Evolutionary conservation across 225 moss, liverwort and hornwort genomes (phyloP).

Genomic region (Pleurozium schreberi): DNA sequence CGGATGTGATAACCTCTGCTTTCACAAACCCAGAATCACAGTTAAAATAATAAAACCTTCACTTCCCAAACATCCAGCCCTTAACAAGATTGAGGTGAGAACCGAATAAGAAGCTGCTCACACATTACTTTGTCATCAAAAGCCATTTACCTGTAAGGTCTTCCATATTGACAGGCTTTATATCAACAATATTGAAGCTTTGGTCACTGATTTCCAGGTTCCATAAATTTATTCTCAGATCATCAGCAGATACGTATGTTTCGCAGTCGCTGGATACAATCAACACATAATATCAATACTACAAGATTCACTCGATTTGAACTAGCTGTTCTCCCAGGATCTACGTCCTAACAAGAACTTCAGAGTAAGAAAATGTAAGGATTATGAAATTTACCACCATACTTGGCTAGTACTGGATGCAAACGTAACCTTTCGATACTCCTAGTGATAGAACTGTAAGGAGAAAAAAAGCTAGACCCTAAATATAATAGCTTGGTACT

Average conservation of each 20-base stretch:
- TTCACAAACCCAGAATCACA: not conserved
- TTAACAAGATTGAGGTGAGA: not conserved
- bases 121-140: not conserved
- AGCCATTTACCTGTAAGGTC: conserved; percentile 71
- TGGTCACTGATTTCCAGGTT: conserved; percentile 98
- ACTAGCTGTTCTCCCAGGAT: not conserved
- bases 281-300: not conserved
- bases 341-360: not conserved
- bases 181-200: conserved; percentile 99
- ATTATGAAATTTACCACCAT: not conserved
- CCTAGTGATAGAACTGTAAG: not conserved
- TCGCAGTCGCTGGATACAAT: conserved; percentile 65
- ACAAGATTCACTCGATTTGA: not conserved
- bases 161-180: conserved; percentile 99
- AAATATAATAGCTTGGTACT: not conserved
- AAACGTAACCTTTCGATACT: not conserved
- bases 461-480: not conserved
- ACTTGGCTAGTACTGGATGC: not conserved
- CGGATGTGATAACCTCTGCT: conserved; percentile 92
- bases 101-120: not conserved
- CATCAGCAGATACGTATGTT: conserved; percentile 97
- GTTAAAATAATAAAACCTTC: not conserved
- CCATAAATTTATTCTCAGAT: conserved; percentile 96
- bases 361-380: not conserved
- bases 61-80: not conserved